phyloP scores from a whole-genome alignment of 441 rosid species.

The Populus hybrid region DNA sequence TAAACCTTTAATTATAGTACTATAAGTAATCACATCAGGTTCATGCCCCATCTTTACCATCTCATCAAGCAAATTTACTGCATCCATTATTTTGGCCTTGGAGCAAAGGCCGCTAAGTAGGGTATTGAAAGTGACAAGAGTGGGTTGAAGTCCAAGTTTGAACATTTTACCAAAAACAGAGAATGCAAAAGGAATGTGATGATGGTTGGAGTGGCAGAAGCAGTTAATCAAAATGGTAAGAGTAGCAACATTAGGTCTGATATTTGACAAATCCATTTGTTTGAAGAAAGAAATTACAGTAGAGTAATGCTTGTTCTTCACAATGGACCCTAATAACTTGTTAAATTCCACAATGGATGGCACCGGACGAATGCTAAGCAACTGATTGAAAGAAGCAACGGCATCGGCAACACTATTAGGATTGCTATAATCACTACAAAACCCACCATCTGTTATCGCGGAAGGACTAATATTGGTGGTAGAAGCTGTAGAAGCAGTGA shows the following conservation, averaged over 20 bases:
- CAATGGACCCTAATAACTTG: background rate
- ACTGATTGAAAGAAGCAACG: background rate
- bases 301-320: background rate
- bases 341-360: background rate
- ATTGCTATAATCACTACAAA: background rate
- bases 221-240: background rate
- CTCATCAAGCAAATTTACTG: background rate
- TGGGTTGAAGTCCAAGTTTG: background rate
- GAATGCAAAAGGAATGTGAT: background rate
- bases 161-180: constrained; percentile 1
- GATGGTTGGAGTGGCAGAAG: background rate
- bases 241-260: background rate
- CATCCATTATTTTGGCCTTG: background rate
- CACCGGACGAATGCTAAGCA: background rate
- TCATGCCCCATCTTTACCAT: background rate
- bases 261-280: background rate
- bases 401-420: background rate
- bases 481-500: background rate
- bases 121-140: background rate
- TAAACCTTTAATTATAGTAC: background rate
- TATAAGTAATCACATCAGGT: background rate
- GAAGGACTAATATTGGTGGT: background rate
- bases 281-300: background rate
- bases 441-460: background rate
- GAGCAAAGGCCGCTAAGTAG: background rate